Evolutionary conservation across 331 rosid genomes (phyloP), one percentile per base, ranked within the genome.

Genomic region (Pyracantha coccinea): DNA sequence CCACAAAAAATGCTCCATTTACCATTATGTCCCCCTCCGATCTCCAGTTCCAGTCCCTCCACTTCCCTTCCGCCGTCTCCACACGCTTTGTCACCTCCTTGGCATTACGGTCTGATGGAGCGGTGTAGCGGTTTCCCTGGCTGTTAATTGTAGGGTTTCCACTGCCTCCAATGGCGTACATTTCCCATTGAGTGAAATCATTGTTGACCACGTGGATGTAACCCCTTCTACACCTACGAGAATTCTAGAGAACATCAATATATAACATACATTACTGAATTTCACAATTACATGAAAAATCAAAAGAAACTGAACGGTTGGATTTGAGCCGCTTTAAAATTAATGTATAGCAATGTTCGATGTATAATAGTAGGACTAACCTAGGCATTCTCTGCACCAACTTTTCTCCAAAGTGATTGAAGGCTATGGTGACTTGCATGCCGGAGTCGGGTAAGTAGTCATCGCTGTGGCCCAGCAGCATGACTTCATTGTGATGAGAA

Each of bases 91-190:
- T 93, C 7, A 93, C 90, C 81, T 93, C 88, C 55, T 93, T 93
- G 33, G 93, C 90, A 47, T 80, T 78, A 25, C 71, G 76, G 52
- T 93, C 68, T 12, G 78, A 60, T 0, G 96, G 98, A 10, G 97
- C 98, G 1, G 81, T 80, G 76, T 86, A 90, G 7, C 97, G 85
- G 66, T 93, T 92, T 14, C 97, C 98, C 55, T 93, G 96, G 84
- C 98, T 93, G 47, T 88, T 88, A 14, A 93, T 89, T 2, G 97
- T 91, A 4, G 98, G 98, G 47, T 65, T 69, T 0, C 84, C 98
- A 17, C 97, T 89, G 0, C 98, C 98, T 1, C 98, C 98, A 29
- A 93, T 89, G 1, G 98, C 98, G 28, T 93, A 93, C 97, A 93
- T 93, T 68, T 93, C 89, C 98, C 98, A 93, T 6, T 76, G 77